phyloP scores from a whole-genome alignment of 2,329 filamentous ascomycete species.

The Penicillium sclerotiorum region DNA sequence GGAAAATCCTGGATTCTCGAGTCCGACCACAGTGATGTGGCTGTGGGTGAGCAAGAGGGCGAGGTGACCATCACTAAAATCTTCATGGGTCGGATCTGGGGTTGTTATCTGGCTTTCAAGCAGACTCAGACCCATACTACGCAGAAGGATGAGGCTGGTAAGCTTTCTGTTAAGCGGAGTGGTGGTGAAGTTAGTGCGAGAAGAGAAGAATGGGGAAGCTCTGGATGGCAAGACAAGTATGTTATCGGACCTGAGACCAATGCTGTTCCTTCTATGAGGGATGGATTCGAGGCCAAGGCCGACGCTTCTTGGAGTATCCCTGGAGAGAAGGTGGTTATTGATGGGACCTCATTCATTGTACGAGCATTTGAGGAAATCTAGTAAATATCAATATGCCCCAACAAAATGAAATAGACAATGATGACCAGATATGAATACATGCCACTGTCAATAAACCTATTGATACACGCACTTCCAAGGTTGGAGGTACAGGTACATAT shows the following conservation, averaged over 20 bases:
- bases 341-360: conserved; percentile 24
- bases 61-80: conserved; percentile 27
- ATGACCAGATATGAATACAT: no score
- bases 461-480: no score
- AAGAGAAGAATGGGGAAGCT: conserved; percentile 31
- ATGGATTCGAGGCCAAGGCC: conserved; percentile 11
- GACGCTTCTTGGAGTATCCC: conserved; percentile 17
- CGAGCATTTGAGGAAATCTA: conserved; percentile 27
- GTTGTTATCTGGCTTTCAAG: conserved; percentile 31
- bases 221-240: conserved; percentile 21
- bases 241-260: conserved; percentile 15
- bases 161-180: conserved; percentile 17
- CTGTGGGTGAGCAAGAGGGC: conserved; percentile 12
- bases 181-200: conserved; percentile 32
- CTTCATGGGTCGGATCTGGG: conserved; percentile 35
- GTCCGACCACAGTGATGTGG: conserved; percentile 16
- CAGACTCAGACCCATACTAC: conserved; percentile 28
- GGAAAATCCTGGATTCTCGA: conserved; percentile 36
- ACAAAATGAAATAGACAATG: no score
- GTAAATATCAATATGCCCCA: no score
- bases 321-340: conserved; percentile 22
- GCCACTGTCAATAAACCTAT: no score
- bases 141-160: conserved; percentile 8
- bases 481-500: no score
- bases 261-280: conserved; percentile 24